phyloP scores from a whole-genome alignment of 2,329 filamentous ascomycete genomes.

The Pyricularia sp. region DNA sequence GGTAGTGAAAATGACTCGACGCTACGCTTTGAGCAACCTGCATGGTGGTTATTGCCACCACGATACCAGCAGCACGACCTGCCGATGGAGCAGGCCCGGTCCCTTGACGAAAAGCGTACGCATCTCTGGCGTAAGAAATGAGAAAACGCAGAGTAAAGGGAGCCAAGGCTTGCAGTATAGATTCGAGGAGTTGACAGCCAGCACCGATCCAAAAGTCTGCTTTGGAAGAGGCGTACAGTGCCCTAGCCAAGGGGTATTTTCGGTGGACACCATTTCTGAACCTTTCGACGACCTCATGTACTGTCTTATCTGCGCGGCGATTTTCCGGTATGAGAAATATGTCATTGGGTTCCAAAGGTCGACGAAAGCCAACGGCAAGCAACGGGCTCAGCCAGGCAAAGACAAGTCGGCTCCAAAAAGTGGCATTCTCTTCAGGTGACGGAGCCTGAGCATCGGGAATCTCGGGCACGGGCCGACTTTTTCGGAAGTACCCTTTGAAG shows the following conservation, averaged over 20 bases:
- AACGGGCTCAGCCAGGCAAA: background rate
- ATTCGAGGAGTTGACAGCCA: background rate
- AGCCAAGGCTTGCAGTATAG: background rate
- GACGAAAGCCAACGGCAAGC: background rate
- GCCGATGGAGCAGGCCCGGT: background rate
- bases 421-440: background rate
- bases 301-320: background rate
- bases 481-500: too few relatives aligned
- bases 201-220: background rate
- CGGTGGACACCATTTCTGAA: background rate
- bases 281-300: background rate
- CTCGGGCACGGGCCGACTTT: background rate
- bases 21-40: background rate
- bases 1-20: background rate
- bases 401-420: background rate
- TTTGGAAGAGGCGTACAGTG: background rate
- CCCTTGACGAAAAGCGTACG: background rate
- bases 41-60: background rate
- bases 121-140: background rate
- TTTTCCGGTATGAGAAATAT: background rate
- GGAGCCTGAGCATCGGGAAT: background rate
- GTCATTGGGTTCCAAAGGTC: background rate
- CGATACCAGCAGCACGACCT: background rate
- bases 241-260: background rate
- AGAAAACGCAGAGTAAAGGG: constrained; percentile 1